Base-by-base conservation (phyloP, 345 rosid genomes). In the Atalantia buxifolia region DNA sequence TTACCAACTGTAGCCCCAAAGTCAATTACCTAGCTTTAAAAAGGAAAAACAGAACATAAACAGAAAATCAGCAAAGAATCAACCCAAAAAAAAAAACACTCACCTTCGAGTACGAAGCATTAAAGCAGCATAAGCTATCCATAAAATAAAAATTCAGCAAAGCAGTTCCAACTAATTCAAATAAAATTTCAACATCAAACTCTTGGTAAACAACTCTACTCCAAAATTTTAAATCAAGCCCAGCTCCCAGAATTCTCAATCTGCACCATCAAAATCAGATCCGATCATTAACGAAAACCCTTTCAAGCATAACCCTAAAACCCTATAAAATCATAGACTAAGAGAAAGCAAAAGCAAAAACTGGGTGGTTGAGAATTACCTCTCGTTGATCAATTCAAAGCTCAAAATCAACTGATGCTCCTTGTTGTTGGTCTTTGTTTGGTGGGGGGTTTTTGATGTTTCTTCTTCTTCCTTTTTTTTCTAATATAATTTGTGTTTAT, bases 41-140 rank as follows among this genome's bases (percentile, higher is more conserved):
- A 35, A 35, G 36, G 36, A 35, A 35, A 35, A 35, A 35, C 74
- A 75, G 7, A 13, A 25, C 48, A 76, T 27, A 63, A 9, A 21
- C 27, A 55, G 7, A 50, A 38, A 63, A 56, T 19, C 25, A 40
- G n/a, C 27, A 71, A 56, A 13, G 28, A 38, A 76, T 65, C 77
- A 61, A 25, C 42, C 31, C 35, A 70, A 75, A 67, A 40, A 9
- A 59, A 10, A 35, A 9, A 24, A 72, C 13, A 22, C 69, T 69
- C 78, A 87, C 90, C 87, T 84, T 45, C 62, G 83, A 77, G 76
- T 71, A 55, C 33, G 86, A 75, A 72, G 81, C 36, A 64, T 36
- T 40, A 69, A 85, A 88, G 73, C 88, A 88, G 86, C 90, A 88
- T 9, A 85, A 70, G 57, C 67, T 48, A 75, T 72, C 88, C 90